Conservation (phyloP, 805 yeast species). For the Metschnikowia vanudenii region DNA sequence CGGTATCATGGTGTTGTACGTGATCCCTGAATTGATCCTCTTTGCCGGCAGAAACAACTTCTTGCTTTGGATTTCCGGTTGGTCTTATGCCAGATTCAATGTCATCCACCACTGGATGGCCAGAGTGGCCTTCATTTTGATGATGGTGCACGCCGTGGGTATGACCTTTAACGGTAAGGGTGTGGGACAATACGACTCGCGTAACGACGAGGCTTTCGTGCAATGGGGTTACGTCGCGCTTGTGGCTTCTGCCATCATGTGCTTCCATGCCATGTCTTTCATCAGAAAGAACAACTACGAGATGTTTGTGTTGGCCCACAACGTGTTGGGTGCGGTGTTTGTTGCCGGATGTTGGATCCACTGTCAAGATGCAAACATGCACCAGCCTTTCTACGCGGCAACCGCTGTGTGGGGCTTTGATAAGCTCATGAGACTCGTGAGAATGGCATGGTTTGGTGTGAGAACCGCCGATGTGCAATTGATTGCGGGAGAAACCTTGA, state of each 20-base stretch:
- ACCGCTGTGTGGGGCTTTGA: constrained; percentile 43
- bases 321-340: constrained; percentile 42
- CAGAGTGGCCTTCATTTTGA: constrained; percentile 47
- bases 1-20: constrained; percentile 48
- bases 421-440: constrained; percentile 35
- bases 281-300: constrained; percentile 61
- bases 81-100: constrained; percentile 60
- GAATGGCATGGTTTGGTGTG: constrained; percentile 37
- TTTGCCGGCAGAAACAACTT: constrained; percentile 77
- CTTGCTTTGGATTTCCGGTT: constrained; percentile 58
- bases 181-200: constrained; percentile 28
- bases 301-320: constrained; percentile 45
- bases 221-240: constrained; percentile 36
- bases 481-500: constrained; percentile 47
- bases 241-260: constrained; percentile 38
- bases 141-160: constrained; percentile 50
- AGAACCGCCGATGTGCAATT: constrained; percentile 36
- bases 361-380: constrained; percentile 43
- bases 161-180: constrained; percentile 35
- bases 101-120: constrained; percentile 68
- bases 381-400: constrained; percentile 37
- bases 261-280: constrained; percentile 48
- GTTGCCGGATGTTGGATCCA: constrained; percentile 60
- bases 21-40: constrained; percentile 53
- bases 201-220: constrained; percentile 31